Conservation (phyloP, 2,329 filamentous ascomycete species). For the Ceratocystis cacaofunesta region DNA sequence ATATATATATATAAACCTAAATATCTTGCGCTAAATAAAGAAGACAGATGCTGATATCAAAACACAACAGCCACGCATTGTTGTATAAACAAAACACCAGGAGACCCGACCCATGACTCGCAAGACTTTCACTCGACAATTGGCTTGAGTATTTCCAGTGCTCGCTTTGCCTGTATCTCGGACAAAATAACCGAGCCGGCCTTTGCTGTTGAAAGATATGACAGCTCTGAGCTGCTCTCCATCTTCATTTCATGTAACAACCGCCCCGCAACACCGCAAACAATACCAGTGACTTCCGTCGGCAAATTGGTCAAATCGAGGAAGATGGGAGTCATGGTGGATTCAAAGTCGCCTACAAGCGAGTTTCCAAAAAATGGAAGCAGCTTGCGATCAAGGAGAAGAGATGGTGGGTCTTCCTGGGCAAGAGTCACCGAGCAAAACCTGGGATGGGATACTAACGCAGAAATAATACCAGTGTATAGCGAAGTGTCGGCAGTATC, state of each 20-base stretch:
- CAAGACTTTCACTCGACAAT: conserved; percentile 27
- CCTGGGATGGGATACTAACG: conserved; percentile 44
- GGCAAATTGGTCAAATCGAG: conserved; percentile 70
- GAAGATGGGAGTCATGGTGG: conserved; percentile 69
- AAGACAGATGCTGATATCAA: neutral
- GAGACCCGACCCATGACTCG: neutral
- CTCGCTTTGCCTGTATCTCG: conserved; percentile 24
- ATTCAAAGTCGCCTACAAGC: conserved; percentile 59
- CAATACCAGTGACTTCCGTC: conserved; percentile 81
- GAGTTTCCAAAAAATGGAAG: conserved; percentile 54
- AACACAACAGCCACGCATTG: neutral
- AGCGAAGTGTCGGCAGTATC: conserved; percentile 48
- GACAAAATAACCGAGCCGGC: conserved; percentile 81
- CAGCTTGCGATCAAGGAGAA: conserved; percentile 56
- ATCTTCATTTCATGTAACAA: conserved; percentile 57
- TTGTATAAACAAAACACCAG: neutral
- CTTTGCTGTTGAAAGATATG: conserved; percentile 75
- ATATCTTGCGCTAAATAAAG: neutral
- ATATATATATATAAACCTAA: no score
- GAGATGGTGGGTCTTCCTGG: conserved; percentile 56
- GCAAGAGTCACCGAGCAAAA: conserved; percentile 64
- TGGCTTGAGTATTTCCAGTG: conserved; percentile 52
- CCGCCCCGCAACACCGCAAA: conserved; percentile 79
- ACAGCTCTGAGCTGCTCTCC: conserved; percentile 55
- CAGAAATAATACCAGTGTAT: conserved; percentile 47